Evolutionary conservation across 345 rosid species (phyloP).

Genomic region (Dipteronia dyeriana): DNA sequence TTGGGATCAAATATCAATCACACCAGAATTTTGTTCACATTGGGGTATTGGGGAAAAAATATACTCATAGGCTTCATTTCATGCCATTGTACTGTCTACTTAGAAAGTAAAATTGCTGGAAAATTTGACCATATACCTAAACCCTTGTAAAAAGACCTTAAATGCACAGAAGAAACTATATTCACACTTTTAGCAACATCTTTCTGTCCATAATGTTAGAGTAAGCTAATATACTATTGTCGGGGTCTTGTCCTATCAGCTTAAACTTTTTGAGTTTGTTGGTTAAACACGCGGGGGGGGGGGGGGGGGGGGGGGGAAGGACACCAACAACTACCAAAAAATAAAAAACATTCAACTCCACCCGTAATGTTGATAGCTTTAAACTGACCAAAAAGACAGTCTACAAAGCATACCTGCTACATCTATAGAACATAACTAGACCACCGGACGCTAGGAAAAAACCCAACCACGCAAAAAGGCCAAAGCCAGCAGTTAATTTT

Average conservation of each 20-base stretch:
- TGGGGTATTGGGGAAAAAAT: no score
- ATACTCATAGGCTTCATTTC: background rate
- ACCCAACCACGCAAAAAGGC: constrained; percentile 85
- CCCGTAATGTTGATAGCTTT: background rate
- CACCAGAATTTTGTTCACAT: no score
- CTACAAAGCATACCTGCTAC: constrained; percentile 70
- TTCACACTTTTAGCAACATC: no score
- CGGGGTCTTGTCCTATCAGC: no score
- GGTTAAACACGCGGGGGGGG: background rate
- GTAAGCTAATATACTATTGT: no score
- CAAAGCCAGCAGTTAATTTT: constrained; percentile 69
- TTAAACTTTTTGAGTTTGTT: no score
- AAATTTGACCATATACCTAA: background rate
- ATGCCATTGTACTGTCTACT: background rate
- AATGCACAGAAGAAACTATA: background rate
- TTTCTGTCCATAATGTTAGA: no score
- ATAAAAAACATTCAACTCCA: constrained; percentile 11
- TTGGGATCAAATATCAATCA: no score
- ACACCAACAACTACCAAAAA: background rate
- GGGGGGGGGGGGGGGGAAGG: background rate
- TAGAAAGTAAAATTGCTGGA: background rate
- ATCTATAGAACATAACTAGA: constrained; percentile 78
- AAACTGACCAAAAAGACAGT: background rate
- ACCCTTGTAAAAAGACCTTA: background rate
- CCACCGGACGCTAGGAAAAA: constrained; percentile 73